Evolutionary conservation across 2,329 filamentous ascomycete species (phyloP).

Genomic region (Exophiala dermatitidis): DNA sequence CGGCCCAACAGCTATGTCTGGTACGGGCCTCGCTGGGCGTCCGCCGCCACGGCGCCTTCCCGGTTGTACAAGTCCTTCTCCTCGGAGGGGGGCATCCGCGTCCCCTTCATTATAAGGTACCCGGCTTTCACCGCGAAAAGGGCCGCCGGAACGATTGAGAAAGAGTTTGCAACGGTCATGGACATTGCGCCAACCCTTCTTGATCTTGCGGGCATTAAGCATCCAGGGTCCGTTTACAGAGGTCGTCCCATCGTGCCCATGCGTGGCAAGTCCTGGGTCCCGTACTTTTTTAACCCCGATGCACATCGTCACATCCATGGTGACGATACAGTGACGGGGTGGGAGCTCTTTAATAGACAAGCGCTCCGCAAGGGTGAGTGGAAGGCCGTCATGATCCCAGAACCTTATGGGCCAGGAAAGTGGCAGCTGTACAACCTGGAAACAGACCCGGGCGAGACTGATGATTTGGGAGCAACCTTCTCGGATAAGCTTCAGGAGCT

Average conservation of each 20-base stretch:
- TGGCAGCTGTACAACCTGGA: slow-evolving; percentile 72
- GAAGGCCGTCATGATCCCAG: slow-evolving; percentile 83
- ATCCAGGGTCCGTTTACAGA: slow-evolving; percentile 29
- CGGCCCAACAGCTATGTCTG: slow-evolving; percentile 32
- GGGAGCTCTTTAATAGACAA: slow-evolving; percentile 33
- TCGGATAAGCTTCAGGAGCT: slow-evolving; percentile 40
- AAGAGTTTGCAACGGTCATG: slow-evolving; percentile 33
- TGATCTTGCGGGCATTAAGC: slow-evolving; percentile 31
- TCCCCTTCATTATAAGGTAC: slow-evolving; percentile 26
- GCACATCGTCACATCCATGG: slow-evolving; percentile 20
- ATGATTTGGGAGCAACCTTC: slow-evolving; percentile 55
- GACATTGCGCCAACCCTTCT: slow-evolving; percentile 34
- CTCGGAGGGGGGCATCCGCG: slow-evolving; percentile 28
- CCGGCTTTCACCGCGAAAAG: slow-evolving; percentile 7
- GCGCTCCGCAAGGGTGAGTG: slow-evolving; percentile 71
- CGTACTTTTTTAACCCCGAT: slow-evolving; percentile 28
- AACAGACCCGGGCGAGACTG: slow-evolving; percentile 65
- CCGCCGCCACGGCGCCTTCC: slow-evolving; percentile 28
- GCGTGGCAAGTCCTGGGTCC: slow-evolving; percentile 31
- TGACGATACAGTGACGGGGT: slow-evolving; percentile 29
- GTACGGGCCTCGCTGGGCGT: slow-evolving; percentile 35
- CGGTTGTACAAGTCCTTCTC: slow-evolving; percentile 29
- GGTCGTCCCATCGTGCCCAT: slow-evolving; percentile 32
- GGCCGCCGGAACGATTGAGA: slow-evolving; percentile 30
- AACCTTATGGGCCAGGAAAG: slow-evolving; percentile 44